Base-by-base conservation (phyloP, 352 stramenopile species). In the Globisporangium heterothallicum region DNA sequence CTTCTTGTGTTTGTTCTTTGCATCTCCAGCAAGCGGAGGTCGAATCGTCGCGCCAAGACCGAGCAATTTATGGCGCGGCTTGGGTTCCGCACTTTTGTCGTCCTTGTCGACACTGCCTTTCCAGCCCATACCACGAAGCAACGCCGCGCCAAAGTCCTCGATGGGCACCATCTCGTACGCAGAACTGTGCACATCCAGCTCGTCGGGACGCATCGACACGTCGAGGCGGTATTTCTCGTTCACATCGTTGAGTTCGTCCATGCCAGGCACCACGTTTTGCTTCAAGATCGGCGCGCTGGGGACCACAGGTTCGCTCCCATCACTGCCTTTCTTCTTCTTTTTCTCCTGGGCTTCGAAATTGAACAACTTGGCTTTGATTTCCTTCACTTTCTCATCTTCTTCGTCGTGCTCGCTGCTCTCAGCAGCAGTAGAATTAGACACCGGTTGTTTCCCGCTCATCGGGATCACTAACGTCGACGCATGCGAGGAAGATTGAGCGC, bases 41-140 rank as follows among this genome's bases (percentile, higher is more conserved):
- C 74, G 63, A 21, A 93, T 90, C 12, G 80, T 97, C 0, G 95
- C 95, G 9, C 95, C 94, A 16, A 98, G 65, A 19, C 95, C 95
- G 12, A 98, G 77, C 36, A 97, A 56, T 59, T 96, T 90, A 12
- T 97, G 90, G 29, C 95, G 74, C 2, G 88, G 84, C 64, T 97
- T 78, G 9, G 71, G 64, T 4, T 66, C 68, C 2, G 54, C 62
- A 18, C 57, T 58, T 26, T 72, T 68, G 32, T 84, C 57, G 14
- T 84, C 72, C 16, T 74, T 46, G 19, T 88, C 64, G 19, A 70
- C 62, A 6, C 61, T 61, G 32, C 94, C 95, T 8, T 63, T 96
- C 97, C 97, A 99, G 48, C 97, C 97, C 97, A 99, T 99, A 12
- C 97, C 97, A 14, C 96, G 77, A 8, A 99, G 71, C 64, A 99